Evolutionary conservation across 2,329 filamentous ascomycete species (phyloP), one percentile per base, ranked within the genome.

Genomic region (Zelopaecilomyces penicillatus): DNA sequence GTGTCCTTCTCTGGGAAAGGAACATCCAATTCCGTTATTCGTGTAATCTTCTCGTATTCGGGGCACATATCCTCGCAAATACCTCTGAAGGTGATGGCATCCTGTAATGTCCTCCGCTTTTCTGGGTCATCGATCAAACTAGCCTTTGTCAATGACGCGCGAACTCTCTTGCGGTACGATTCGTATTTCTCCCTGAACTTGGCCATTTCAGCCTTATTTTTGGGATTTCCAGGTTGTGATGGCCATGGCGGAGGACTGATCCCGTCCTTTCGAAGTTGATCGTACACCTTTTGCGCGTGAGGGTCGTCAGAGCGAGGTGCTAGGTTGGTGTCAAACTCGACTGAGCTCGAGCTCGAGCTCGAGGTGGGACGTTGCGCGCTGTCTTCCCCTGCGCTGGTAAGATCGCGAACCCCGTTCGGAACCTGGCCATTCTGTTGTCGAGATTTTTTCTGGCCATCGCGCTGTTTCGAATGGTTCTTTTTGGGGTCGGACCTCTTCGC

Each of bases 31-130:
- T 83, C 78, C 39, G 74, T 74, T 45, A 84, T 82, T 48, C 80
- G 71, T 41, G 70, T 76, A 31, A 82, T 72, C 57, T 76, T 76
- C 57, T 85, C 81, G 59, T 76, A 83, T 50, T 82, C 76, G 5
- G 81, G 81, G 49, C 81, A 85, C 80, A 83, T 84, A 28, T 82
- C 76, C 53, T 83, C 77, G 54, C 80, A 83, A 38, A 80, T 82
- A 10, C 81, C 81, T 57, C 80, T 80, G 56, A 85, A 85, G 36
- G 76, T 73, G 39, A 84, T 77, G 5, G 81, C 81, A 56, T 84
- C 74, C 46, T 76, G 71, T 6, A 85, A 67, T 12, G 70, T 73
- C 55, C 80, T 79, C 44, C 75, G 74, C 53, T 79, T 76, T 30
- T 81, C 74, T 3, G 80, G 80, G 51, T 84, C 78, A 58, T 84